Evolutionary conservation across 2,329 filamentous ascomycete species (phyloP).

Genomic region (Aspergillus sp.): DNA sequence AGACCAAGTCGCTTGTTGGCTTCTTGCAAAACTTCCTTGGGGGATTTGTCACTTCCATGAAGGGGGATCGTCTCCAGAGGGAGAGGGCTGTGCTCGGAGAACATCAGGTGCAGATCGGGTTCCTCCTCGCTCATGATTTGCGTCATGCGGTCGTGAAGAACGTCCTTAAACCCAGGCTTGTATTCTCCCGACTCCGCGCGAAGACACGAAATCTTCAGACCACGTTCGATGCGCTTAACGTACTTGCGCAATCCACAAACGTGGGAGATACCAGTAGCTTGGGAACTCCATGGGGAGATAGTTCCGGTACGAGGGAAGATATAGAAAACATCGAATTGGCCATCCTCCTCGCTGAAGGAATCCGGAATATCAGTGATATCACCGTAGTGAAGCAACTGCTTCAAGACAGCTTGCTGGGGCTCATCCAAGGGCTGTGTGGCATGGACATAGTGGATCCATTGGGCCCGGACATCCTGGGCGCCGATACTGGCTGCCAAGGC

Average conservation of each 20-base stretch:
- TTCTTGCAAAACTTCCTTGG: constrained; percentile 70
- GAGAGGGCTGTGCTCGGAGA: constrained; percentile 65
- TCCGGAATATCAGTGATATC: constrained; percentile 50
- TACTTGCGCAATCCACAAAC: constrained; percentile 78
- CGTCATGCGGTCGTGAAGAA: constrained; percentile 93
- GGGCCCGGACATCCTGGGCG: constrained; percentile 44
- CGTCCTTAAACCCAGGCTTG: constrained; percentile 60
- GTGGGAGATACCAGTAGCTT: constrained; percentile 89
- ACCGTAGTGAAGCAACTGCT: constrained; percentile 62
- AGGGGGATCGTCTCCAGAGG: constrained; percentile 76
- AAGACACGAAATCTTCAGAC: constrained; percentile 69
- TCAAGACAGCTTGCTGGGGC: constrained; percentile 51
- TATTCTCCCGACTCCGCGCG: constrained; percentile 56
- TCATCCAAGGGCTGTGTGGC: constrained; percentile 50
- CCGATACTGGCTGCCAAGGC: constrained; percentile 43
- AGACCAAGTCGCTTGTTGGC: constrained; percentile 84
- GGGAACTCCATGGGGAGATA: constrained; percentile 95
- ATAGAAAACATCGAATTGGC: constrained; percentile 62
- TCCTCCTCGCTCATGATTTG: constrained; percentile 68
- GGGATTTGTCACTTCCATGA: constrained; percentile 62
- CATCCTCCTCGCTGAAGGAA: constrained; percentile 47
- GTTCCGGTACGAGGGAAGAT: constrained; percentile 76
- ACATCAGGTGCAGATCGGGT: constrained; percentile 74
- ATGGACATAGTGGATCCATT: constrained; percentile 65
- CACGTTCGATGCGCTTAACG: constrained; percentile 79